Conservation (phyloP, 345 rosid species). For the Aurinia saxatilis region DNA sequence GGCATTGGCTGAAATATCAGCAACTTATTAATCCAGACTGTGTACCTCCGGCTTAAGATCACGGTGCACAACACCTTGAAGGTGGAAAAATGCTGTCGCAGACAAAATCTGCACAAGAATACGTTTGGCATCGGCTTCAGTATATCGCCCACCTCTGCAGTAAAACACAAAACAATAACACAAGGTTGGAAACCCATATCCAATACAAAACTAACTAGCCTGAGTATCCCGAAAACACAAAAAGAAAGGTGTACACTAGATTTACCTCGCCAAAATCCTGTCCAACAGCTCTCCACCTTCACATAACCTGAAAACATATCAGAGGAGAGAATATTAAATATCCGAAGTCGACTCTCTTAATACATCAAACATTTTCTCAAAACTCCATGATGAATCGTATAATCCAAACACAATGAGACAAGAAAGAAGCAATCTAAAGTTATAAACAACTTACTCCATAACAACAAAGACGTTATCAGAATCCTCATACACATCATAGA, state of each 20-base stretch:
- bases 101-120: slow-evolving; percentile 71
- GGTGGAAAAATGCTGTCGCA: slow-evolving; percentile 86
- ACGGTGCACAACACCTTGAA: slow-evolving; percentile 97
- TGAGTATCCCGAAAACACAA: background rate
- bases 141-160: slow-evolving; percentile 88
- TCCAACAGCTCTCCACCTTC: slow-evolving; percentile 96
- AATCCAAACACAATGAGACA: background rate
- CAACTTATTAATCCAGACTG: background rate
- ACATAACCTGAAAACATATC: slow-evolving; percentile 55
- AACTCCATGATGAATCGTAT: background rate
- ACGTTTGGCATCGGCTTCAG: slow-evolving; percentile 81
- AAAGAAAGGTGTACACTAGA: background rate
- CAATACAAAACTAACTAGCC: background rate
- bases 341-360: no score
- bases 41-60: slow-evolving; percentile 94
- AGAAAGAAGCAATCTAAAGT: background rate
- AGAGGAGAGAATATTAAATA: no score
- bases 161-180: background rate
- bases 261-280: slow-evolving; percentile 80
- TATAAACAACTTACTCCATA: slow-evolving; percentile 65
- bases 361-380: background rate
- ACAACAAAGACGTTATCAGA: slow-evolving; percentile 66
- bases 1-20: background rate
- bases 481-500: slow-evolving; percentile 84
- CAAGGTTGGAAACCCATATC: background rate